A percentile compares a stretch with the other conserved stretches of the same genome.
Conservation (phyloP, 306 rosid genomes). For the Ammopiptanthus mongolicus region DNA sequence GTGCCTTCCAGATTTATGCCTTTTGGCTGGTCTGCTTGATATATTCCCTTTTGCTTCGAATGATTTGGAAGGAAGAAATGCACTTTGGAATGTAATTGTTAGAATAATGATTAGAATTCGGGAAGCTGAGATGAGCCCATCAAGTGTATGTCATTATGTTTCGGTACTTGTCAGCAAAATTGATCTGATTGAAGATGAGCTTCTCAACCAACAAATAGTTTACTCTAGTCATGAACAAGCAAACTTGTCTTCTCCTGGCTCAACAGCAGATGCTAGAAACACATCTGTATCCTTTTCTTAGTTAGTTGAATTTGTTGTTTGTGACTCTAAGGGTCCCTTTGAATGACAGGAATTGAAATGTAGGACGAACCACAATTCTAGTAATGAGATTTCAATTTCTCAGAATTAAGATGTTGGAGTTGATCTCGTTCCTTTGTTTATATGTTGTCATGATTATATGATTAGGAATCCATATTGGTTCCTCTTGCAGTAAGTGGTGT, state of each 20-base stretch:
- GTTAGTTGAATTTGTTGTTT: constrained; percentile 14
- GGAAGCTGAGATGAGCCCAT: constrained; percentile 52
- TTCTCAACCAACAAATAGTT: constrained; percentile 47
- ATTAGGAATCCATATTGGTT: neutral
- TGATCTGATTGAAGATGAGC: constrained; percentile 86
- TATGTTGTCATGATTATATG: neutral
- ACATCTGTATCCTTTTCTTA: constrained; percentile 73
- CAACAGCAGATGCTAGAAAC: constrained; percentile 45
- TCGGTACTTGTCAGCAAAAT: constrained; percentile 53
- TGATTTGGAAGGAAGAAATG: constrained; percentile 80
- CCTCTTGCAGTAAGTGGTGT: neutral
- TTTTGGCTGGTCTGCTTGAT: constrained; percentile 79
- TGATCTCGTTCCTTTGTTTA: neutral
- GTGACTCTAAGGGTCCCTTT: neutral
- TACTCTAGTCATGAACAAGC: constrained; percentile 31
- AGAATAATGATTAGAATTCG: constrained; percentile 54
- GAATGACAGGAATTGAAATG: constrained; percentile 4
- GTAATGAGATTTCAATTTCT: constrained; percentile 1
- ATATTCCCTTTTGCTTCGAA: constrained; percentile 76
- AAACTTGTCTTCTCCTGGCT: constrained; percentile 20
- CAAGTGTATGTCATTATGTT: constrained; percentile 49
- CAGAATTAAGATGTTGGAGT: constrained; percentile 1
- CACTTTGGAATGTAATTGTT: constrained; percentile 74
- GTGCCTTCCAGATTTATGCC: constrained; percentile 46
- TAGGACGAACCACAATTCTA: neutral